phyloP scores from a whole-genome alignment of 1,139 yeast species.

The Yamadazyma aaseri region DNA sequence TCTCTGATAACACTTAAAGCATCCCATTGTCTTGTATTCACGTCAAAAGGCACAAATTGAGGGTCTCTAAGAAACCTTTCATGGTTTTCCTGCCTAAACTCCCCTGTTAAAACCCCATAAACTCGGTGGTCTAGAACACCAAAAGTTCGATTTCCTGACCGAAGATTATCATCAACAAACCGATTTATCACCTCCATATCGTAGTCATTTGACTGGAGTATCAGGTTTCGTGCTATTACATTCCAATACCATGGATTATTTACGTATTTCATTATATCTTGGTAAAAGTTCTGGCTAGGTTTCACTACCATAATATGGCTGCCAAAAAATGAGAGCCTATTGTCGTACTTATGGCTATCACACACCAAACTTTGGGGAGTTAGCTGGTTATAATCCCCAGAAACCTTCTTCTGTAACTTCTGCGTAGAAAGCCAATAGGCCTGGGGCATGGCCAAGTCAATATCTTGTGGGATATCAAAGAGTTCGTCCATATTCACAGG shows the following conservation, averaged over 20 bases:
- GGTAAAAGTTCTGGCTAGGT: conserved; percentile 32
- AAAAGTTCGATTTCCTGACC: conserved; percentile 13
- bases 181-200: conserved; percentile 54
- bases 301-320: conserved; percentile 47
- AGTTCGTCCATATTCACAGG: conserved; percentile 31
- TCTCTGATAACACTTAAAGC: conserved; percentile 19
- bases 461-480: conserved; percentile 27
- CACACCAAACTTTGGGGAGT: conserved; percentile 21
- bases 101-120: conserved; percentile 51
- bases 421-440: conserved; percentile 36
- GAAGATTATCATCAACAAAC: conserved; percentile 15
- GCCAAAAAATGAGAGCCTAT: conserved; percentile 33
- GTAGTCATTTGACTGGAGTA: conserved; percentile 31
- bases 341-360: conserved; percentile 31
- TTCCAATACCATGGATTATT: conserved; percentile 34
- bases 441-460: conserved; percentile 34
- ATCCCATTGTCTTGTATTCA: conserved; percentile 28
- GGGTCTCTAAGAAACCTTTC: conserved; percentile 28
- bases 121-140: conserved; percentile 45
- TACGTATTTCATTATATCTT: conserved; percentile 28
- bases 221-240: conserved; percentile 19
- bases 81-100: conserved; percentile 35
- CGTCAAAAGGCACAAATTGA: conserved; percentile 30
- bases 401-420: conserved; percentile 11
- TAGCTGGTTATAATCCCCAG: not conserved